These are phyloP conservation scores for Calonectria multiphialidica DNA, from an alignment of 2,329 filamentous ascomycete genomes.

Conservation along the genomic window DNA sequence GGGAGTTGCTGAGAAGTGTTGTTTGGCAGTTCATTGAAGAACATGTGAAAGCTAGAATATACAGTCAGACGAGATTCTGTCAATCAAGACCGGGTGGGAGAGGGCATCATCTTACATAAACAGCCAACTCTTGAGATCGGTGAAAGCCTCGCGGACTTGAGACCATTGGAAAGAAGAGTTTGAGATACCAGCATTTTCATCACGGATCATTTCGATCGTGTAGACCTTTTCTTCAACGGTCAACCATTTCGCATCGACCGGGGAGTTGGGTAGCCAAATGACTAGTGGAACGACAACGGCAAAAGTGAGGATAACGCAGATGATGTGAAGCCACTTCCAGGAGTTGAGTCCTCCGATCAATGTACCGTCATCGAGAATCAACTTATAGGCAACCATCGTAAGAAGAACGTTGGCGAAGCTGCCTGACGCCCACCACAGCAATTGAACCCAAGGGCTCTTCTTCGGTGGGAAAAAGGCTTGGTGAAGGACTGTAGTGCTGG, in stretches of 20 bases:
- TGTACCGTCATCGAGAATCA: background rate
- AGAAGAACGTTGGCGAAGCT: background rate
- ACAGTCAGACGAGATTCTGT: background rate
- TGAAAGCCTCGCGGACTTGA: background rate
- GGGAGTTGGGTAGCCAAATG: background rate
- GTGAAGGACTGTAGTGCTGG: background rate
- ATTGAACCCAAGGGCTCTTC: background rate
- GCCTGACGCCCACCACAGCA: background rate
- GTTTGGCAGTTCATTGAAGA: background rate
- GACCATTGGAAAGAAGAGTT: background rate
- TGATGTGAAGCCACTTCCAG: background rate
- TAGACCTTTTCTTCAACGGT: background rate
- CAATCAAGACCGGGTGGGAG: too few species aligned
- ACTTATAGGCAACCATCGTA: background rate
- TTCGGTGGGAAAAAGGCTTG: background rate
- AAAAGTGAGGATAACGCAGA: background rate
- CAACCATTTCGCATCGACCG: background rate
- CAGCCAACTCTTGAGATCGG: background rate
- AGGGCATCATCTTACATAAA: background rate
- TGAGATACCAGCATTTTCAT: background rate
- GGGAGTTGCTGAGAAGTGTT: background rate
- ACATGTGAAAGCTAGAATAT: background rate
- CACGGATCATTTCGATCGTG: background rate
- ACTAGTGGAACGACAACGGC: background rate
- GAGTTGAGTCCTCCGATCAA: background rate